Evolutionary conservation across 1,284 basidiomycete species (phyloP), one percentile per base, ranked within the genome.

Genomic region (Cystobasidium slooffiae): DNA sequence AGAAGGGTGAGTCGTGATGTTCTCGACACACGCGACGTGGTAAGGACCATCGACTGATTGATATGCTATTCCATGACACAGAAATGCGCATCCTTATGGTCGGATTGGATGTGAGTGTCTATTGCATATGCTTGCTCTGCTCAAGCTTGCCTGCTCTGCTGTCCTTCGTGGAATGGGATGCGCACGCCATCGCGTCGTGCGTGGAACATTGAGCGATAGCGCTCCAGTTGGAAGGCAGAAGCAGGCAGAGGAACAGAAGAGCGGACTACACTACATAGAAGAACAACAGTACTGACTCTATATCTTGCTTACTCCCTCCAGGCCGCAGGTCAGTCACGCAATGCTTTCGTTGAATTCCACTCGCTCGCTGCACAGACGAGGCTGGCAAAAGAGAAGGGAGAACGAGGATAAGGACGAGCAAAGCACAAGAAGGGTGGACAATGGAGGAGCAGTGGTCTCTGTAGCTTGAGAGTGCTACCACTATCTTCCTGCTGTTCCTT

Each of bases 41-140:
- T 44, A 12, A 20, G 16, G 63, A 1, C 5, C 0, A 47, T 24
- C 22, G 49, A n/a, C 52, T 10, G 64, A 65, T 31, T 43, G 10
- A 53, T 22, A 31, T 31, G 51, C 14, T 22, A 10, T 20, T 22
- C 8, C 8, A 31, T 51, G 16, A 10, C 55, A 44, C 39, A 88
- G 97, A 99, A 86, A 98, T 99, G 95, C 94, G 96, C 79, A 88
- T 87, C 80, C 84, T 87, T 77, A 87, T 87, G 94, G 86, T 97
- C 80, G 94, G 94, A 74, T 87, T 97, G 78, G 94, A 97, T 83
- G 94, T 94, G 68, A 43, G 64, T 67, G 16, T 37, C n/a, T 58
- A 18, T 58, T 24, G 3, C 6, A 14, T 58, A 18, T 82, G 1
- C 14, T 47, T 63, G 24, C 59, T 46, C 68, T 74, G 6, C 8